These are phyloP conservation scores for Fomitopsis pinicola DNA, from an alignment of 1,284 basidiomycete species.

Conservation along the genomic window DNA sequence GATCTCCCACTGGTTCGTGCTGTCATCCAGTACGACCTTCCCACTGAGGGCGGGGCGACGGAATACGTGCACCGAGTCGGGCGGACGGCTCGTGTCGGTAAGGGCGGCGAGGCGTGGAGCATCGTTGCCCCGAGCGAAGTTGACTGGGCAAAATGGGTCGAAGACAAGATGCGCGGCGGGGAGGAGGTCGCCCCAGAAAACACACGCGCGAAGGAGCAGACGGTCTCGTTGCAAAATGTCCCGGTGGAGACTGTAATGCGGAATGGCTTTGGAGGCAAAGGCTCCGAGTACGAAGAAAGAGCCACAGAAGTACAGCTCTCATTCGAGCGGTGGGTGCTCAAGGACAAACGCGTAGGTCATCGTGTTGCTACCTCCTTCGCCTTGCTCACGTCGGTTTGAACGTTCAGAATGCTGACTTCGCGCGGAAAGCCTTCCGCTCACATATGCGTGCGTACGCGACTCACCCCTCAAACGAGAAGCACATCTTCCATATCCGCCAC, in stretches of 20 bases:
- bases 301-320: conserved; percentile 96
- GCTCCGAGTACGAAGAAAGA: conserved; percentile 79
- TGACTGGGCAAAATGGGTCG: conserved; percentile 88
- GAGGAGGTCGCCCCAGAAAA: conserved; percentile 24
- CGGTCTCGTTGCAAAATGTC: conserved; percentile 54
- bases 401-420: conserved; percentile 66
- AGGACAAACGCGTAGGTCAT: conserved; percentile 59
- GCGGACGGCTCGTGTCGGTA: conserved; percentile 93
- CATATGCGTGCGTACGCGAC: conserved; percentile 97
- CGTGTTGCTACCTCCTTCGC: neutral
- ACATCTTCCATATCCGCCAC: conserved; percentile 92
- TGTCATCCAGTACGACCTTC: conserved; percentile 95
- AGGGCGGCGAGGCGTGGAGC: conserved; percentile 86
- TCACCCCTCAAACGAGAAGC: conserved; percentile 92
- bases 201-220: conserved; percentile 26
- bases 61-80: conserved; percentile 98
- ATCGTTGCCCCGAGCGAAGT: conserved; percentile 85
- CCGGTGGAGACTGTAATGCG: conserved; percentile 70
- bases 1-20: conserved; percentile 94
- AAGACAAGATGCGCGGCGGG: conserved; percentile 67
- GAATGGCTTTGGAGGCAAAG: conserved; percentile 84
- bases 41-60: conserved; percentile 94
- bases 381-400: neutral
- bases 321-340: conserved; percentile 93
- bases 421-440: conserved; percentile 85